phyloP scores from a whole-genome alignment of 1,284 basidiomycete species.

The Cutaneotrichosporon sp. region DNA sequence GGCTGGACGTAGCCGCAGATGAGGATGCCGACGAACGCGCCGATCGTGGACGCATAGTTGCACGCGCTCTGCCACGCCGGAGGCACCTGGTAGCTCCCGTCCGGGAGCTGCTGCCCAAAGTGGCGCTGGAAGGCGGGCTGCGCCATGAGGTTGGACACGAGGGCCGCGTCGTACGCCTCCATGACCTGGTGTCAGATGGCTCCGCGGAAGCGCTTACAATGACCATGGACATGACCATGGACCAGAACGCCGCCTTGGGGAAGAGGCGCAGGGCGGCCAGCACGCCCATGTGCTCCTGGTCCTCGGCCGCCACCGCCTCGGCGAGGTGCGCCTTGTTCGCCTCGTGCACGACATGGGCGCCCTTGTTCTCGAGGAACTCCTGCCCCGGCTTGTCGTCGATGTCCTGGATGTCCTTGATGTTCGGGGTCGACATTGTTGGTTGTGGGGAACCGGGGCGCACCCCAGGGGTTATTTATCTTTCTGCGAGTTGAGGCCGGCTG shows the following conservation, averaged over 20 bases:
- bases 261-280: slow-evolving; percentile 10
- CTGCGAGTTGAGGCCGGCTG: no score
- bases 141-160: slow-evolving; percentile 12
- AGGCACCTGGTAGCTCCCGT: slow-evolving; percentile 14
- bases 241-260: slow-evolving; percentile 20
- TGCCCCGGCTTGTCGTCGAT: background rate
- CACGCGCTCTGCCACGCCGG: slow-evolving; percentile 31
- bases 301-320: slow-evolving; percentile 17
- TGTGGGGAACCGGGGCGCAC: background rate
- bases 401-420: slow-evolving; percentile 1
- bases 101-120: slow-evolving; percentile 27
- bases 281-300: slow-evolving; percentile 9
- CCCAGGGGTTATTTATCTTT: background rate
- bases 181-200: slow-evolving; percentile 20
- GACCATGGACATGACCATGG: slow-evolving; percentile 17
- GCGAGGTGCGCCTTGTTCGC: background rate
- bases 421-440: background rate
- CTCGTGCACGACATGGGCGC: slow-evolving; percentile 1
- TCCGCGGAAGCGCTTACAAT: background rate
- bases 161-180: slow-evolving; percentile 10
- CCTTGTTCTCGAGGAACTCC: slow-evolving; percentile 6
- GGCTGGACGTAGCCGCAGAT: slow-evolving; percentile 28
- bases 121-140: slow-evolving; percentile 26
- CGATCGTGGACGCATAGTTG: slow-evolving; percentile 22
- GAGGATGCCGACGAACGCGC: slow-evolving; percentile 21